Conservation (phyloP, 768 basidiomycete species). For the Termitomyces sp. region DNA sequence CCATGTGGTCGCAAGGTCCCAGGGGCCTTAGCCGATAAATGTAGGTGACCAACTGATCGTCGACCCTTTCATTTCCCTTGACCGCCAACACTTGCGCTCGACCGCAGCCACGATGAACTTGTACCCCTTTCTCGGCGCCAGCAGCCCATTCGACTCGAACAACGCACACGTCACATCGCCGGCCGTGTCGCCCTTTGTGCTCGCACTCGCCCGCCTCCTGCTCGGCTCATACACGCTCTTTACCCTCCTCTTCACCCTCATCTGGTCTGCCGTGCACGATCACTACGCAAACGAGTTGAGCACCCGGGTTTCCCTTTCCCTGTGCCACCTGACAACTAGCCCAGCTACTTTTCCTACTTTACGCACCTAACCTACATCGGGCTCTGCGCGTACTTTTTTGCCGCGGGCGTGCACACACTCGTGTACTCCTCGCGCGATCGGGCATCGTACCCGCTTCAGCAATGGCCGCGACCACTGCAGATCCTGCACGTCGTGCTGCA, state of each 20-base stretch:
- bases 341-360: slow-evolving; percentile 21
- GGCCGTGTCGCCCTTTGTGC: slow-evolving; percentile 8
- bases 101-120: neutral
- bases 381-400: slow-evolving; percentile 56
- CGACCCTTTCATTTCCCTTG: too few species aligned
- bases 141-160: neutral
- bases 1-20: too few species aligned
- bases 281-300: slow-evolving; percentile 25
- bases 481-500: slow-evolving; percentile 50
- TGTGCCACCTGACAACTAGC: too few species aligned
- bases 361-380: slow-evolving; percentile 62
- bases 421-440: slow-evolving; percentile 28
- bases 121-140: neutral
- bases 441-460: slow-evolving; percentile 45
- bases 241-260: slow-evolving; percentile 31
- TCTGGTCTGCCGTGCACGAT: slow-evolving; percentile 23
- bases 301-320: neutral
- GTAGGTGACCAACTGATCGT: too few species aligned
- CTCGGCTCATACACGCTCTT: slow-evolving; percentile 47
- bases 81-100: too few species aligned
- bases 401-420: slow-evolving; percentile 47
- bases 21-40: too few species aligned
- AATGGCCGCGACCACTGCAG: slow-evolving; percentile 52
- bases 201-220: slow-evolving; percentile 39
- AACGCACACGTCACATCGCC: neutral